Base-by-base conservation (phyloP, 345 rosid species). In the Bretschneidera sinensis region DNA sequence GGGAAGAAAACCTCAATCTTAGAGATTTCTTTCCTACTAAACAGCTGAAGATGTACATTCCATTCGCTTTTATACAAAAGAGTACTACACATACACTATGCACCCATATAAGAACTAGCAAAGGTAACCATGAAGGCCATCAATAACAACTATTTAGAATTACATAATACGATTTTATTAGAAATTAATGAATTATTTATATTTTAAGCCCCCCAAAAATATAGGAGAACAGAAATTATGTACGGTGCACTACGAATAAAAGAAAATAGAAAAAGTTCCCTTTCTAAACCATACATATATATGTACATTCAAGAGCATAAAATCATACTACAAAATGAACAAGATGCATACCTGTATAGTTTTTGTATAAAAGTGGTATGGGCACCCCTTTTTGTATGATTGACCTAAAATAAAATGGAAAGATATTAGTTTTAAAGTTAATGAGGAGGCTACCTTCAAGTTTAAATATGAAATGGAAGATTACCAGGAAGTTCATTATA, bases 381-480 rank as follows among this genome's bases (percentile, higher is more conserved):
- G 54, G 74, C 68, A 23, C 68, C 55, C 63, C 77, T 69, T 65
- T 78, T 71, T 23, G 77, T 49, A 64, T 68, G 60, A 60, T 78
- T 74, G 23, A 78, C 77, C 82, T 78, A 64, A 23, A 17, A 60
- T 25, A 68, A 20, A 49, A 43, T 9, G 50, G 43, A 9, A 0
- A 2, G 17, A 7, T n/a, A n/a, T n/a, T n/a, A n/a, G n/a, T n/a
- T n/a, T n/a, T n/a, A n/a, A n/a, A n/a, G n/a, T n/a, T n/a, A n/a
- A n/a, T n/a, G n/a, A n/a, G n/a, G n/a, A n/a, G n/a, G n/a, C n/a
- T n/a, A n/a, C n/a, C n/a, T n/a, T n/a, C n/a, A n/a, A n/a, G n/a
- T n/a, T n/a, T n/a, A n/a, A n/a, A n/a, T n/a, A 28, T 28, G 33
- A 39, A 39, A 39, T 39, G 45, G 45, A 39, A 19, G 43, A 21